Conservation (phyloP, 2,329 filamentous ascomycete species). For the Cercospora sojina region DNA sequence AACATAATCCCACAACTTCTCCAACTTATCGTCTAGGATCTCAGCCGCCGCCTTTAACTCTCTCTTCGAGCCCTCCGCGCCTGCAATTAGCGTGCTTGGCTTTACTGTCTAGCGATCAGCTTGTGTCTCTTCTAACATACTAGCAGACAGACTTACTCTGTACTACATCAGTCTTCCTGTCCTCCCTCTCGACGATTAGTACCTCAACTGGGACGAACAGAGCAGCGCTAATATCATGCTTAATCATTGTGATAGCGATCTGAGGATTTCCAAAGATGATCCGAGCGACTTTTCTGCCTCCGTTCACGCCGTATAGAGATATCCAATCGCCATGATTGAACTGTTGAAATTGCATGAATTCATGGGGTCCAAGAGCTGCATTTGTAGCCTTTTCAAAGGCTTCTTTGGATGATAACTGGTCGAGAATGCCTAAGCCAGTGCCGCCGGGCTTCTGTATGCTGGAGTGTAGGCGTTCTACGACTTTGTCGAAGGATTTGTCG, state of each 20-base stretch:
- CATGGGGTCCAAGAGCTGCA: conserved; percentile 20
- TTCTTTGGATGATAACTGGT: conserved; percentile 20
- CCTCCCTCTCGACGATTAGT: conserved; percentile 18
- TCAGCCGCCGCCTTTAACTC: conserved; percentile 20
- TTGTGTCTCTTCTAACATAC: neutral
- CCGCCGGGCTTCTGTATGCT: conserved; percentile 17
- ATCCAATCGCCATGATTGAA: conserved; percentile 22
- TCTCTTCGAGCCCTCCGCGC: conserved; percentile 8
- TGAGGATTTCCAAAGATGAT: conserved; percentile 23
- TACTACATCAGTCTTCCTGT: conserved; percentile 21
- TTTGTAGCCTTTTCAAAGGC: conserved; percentile 16
- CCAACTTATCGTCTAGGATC: conserved; percentile 20
- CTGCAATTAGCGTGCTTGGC: conserved; percentile 24
- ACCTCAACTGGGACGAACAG: conserved; percentile 25
- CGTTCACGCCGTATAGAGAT: conserved; percentile 16
- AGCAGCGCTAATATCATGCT: conserved; percentile 23
- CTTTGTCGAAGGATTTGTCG: conserved; percentile 19
- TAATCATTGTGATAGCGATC: conserved; percentile 21
- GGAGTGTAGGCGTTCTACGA: conserved; percentile 20
- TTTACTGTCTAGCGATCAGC: conserved; percentile 11
- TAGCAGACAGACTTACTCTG: conserved; percentile 8
- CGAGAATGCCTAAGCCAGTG: conserved; percentile 19
- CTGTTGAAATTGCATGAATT: conserved; percentile 21
- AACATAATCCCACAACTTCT: conserved; percentile 23
- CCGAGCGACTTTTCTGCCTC: conserved; percentile 14